Base-by-base conservation (phyloP, 2,329 filamentous ascomycete genomes). In the Verticillium zaregamsianum region DNA sequence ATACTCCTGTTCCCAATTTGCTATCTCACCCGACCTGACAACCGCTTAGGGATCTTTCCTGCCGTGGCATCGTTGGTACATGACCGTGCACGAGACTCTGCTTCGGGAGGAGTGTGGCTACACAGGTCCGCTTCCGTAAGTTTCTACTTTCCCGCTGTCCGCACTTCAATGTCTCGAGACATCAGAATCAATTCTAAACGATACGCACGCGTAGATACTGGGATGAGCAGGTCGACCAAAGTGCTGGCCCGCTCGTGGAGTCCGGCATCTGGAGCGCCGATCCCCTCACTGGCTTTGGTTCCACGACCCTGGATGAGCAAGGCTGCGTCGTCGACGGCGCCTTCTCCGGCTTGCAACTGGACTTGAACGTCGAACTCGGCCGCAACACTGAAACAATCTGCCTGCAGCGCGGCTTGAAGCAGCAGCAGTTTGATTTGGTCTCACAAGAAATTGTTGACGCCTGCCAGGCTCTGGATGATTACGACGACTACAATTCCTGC, bases 51-150 rank as follows among this genome's bases (percentile, higher is more conserved):
- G 62, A 14, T 40, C 58, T 3, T n/a, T 45, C 9, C 12, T 73
- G 9, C 71, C 71, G 5, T 74, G 66, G 61, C 72, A 72, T 57
- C 62, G 71, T 23, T 64, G 68, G n/a, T 65, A 68, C 39, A 62
- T 73, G 65, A 58, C 65, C n/a, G 67, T 69, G 9, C 70, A 72
- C 54, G 72, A 72, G 61, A 61, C 33, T 6, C 61, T 67, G 1
- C 65, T 74, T 6, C 65, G 69, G 4, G 58, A 62, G 9, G 66
- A 70, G 54, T 72, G 71, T 61, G 66, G 64, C 8, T 73, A 72
- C 62, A 67, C 58, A 1, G 72, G 69, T 7, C 61, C 61, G 25
- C 71, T 71, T 35, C 67, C 69, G 55, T 66, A 54, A 23, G 20
- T 54, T 2, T n/a, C 8, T 14, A 25, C 9, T 15, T 28, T 15